A percentile compares a stretch with the other conserved stretches of the same genome.
These are phyloP conservation scores for Sesbania bispinosa DNA, from an alignment of 306 rosid species.

Conservation along the genomic window DNA sequence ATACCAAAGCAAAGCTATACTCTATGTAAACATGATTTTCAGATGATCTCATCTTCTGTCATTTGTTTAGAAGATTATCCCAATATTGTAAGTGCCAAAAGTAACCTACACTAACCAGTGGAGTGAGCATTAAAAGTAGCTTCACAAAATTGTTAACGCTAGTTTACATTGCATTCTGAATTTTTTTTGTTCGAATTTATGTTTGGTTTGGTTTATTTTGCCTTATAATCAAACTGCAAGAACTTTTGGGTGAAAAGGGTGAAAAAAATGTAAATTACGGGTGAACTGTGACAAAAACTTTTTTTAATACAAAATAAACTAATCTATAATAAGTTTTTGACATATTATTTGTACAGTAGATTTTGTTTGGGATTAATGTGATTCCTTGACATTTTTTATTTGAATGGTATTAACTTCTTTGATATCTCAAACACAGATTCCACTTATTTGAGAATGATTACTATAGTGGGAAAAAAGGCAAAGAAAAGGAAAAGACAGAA, in stretches of 20 bases:
- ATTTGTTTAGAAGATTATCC: conserved; percentile 6
- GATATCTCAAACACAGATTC: background rate
- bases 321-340: background rate
- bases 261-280: too few species aligned
- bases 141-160: background rate
- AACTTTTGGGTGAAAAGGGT: too few species aligned
- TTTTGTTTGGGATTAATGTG: background rate
- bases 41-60: too few species aligned
- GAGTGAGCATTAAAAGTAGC: background rate
- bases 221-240: too few species aligned
- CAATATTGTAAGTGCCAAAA: background rate
- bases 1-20: conserved; percentile 3
- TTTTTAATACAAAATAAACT: background rate
- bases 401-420: background rate
- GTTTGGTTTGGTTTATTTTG: background rate
- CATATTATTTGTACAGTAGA: background rate
- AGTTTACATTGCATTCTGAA: background rate
- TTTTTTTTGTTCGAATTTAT: background rate
- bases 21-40: conserved; percentile 17
- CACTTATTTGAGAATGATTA: too few species aligned
- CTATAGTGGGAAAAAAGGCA: background rate
- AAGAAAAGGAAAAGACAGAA: background rate
- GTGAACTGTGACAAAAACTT: too few species aligned
- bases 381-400: background rate
- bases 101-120: background rate